phyloP scores from a whole-genome alignment of 805 yeast genomes.

The Yarrowia keelungensis region DNA sequence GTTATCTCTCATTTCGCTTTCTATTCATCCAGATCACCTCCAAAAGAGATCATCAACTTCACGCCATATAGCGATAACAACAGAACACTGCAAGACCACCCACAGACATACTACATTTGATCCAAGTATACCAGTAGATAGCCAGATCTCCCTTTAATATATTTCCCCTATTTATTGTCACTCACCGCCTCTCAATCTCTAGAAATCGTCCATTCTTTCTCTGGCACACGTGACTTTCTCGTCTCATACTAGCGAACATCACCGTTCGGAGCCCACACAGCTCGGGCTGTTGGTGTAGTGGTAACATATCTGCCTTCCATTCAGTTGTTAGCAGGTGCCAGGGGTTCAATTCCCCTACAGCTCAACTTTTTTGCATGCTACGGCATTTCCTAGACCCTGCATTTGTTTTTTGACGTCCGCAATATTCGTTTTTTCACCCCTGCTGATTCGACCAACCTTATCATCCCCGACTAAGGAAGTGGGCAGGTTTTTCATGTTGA shows the following conservation, averaged over 20 bases:
- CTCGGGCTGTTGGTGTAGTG: constrained; percentile 32
- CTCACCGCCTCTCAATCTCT: too few relatives aligned
- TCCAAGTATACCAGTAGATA: too few relatives aligned
- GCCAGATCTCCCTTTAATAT: too few relatives aligned
- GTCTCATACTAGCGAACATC: neutral
- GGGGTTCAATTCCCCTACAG: constrained; percentile 35
- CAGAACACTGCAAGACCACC: too few relatives aligned
- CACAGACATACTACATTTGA: too few relatives aligned
- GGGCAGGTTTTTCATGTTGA: neutral
- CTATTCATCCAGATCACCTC: too few relatives aligned
- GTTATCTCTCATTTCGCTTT: too few relatives aligned
- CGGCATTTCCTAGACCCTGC: neutral
- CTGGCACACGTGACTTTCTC: neutral
- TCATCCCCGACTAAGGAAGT: neutral
- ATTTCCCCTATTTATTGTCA: accelerated
- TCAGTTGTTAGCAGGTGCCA: constrained; percentile 23
- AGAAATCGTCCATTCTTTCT: neutral
- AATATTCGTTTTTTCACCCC: neutral
- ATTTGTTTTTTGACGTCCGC: neutral
- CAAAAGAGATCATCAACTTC: too few relatives aligned
- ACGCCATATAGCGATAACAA: too few relatives aligned
- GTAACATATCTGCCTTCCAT: constrained; percentile 34
- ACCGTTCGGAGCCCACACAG: neutral
- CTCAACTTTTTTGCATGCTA: neutral
- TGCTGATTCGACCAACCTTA: constrained; percentile 7